A percentile compares a stretch with the other conserved stretches of the same genome.
Conservation (phyloP, 768 basidiomycete species). For the Termitomyces sp. region DNA sequence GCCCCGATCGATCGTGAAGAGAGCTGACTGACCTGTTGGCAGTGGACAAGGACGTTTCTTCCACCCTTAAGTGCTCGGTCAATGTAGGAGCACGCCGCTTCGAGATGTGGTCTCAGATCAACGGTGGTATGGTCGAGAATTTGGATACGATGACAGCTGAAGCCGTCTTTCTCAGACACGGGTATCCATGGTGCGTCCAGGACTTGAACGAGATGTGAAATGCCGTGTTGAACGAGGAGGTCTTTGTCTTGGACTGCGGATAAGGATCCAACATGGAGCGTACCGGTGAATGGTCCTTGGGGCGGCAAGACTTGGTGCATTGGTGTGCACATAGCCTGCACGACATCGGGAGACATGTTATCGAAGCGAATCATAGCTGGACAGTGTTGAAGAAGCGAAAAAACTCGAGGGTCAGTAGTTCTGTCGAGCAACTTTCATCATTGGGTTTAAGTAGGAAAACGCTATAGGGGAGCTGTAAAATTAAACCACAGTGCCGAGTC, state of each 20-base stretch:
- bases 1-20: background rate
- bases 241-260: slow-evolving; percentile 52
- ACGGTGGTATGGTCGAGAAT: slow-evolving; percentile 57
- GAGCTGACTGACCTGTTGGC: slow-evolving; percentile 59
- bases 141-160: slow-evolving; percentile 57
- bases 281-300: slow-evolving; percentile 30
- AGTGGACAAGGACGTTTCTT: slow-evolving; percentile 69
- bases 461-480: slow-evolving; percentile 13
- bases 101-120: slow-evolving; percentile 64
- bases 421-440: slow-evolving; percentile 10
- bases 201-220: slow-evolving; percentile 57
- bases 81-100: slow-evolving; percentile 63
- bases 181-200: slow-evolving; percentile 62
- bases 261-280: slow-evolving; percentile 64
- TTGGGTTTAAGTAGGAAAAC: slow-evolving; percentile 14
- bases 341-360: slow-evolving; percentile 64
- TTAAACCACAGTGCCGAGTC: slow-evolving; percentile 10
- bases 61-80: slow-evolving; percentile 54
- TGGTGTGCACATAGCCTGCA: slow-evolving; percentile 81
- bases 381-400: background rate
- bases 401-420: slow-evolving; percentile 1
- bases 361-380: slow-evolving; percentile 72
- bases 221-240: slow-evolving; percentile 39
- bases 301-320: slow-evolving; percentile 68
- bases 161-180: slow-evolving; percentile 34